Evolutionary conservation across 1,284 basidiomycete species (phyloP), one percentile per base, ranked within the genome.

Genomic region (Ceraceosorus bombacis): DNA sequence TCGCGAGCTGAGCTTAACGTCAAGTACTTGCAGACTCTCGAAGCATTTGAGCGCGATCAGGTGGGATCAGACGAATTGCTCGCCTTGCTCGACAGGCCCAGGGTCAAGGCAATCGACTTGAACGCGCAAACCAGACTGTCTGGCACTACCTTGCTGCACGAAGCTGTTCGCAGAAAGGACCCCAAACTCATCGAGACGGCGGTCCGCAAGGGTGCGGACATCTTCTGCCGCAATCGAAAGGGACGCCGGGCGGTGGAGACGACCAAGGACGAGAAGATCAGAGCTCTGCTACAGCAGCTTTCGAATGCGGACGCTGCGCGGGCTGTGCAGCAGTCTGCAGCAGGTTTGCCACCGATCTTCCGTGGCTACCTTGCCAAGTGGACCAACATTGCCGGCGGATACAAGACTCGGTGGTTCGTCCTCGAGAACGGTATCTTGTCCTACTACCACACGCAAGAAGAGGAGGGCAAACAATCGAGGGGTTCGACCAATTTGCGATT

Each of bases 351-450:
- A 1, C 73, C 74, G 2, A 57, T 63, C 7, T 75, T 75, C 65
- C 71, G 71, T 10, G 74, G 74, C 41, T 77, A 73, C 55, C 59
- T 78, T 15, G 88, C 87, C 74, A 94, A 94, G 78, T 94, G 91
- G 77, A 86, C 88, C 5, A 94, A 93, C 69, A 86, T 93, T 48
- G 90, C 90, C 0, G 85, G 86, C 68, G 92, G 94, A 0, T 96
- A 93, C 79, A 88, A 87, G 69, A 88, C 88, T 0, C 83, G 94
- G 0, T 97, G 93, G 91, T 95, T 97, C 73, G 91, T 96, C 0
- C 83, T 97, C 46, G 86, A 89, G 69, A 85, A 89, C 63, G 94
- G 91, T 5, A 81, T 88, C 41, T 79, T 94, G 9, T 71, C 69
- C 12, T 61, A 94, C 76, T 94, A 91, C 75, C 88, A 89, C 41